A percentile compares a stretch with the other conserved stretches of the same genome.
Conservation (phyloP, 345 rosid genomes). For the Gossypium rotundifolium region DNA sequence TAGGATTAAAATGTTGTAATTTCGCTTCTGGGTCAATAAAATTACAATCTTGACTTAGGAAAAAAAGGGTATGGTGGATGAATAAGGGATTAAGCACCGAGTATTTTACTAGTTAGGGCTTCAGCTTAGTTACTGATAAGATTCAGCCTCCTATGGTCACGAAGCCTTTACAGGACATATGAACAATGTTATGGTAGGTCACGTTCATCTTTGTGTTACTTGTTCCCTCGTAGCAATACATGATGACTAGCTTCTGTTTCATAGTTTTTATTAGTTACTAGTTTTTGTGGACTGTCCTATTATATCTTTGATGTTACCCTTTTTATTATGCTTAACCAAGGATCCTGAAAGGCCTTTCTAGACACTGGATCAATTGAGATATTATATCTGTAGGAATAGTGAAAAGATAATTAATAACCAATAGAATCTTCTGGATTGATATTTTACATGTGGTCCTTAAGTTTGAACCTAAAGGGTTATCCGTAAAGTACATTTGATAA, state of each 20-base stretch:
- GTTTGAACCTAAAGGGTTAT: not conserved
- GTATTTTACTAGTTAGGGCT: not conserved
- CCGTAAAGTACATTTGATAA: not conserved
- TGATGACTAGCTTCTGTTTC: constrained; percentile 5
- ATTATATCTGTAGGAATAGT: constrained; percentile 1
- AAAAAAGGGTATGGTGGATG: not conserved
- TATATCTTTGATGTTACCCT: constrained; percentile 14
- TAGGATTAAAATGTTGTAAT: not conserved
- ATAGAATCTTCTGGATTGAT: constrained; percentile 6
- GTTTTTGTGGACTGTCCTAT: constrained; percentile 18
- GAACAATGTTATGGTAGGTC: constrained; percentile 15
- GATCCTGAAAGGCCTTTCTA: not conserved
- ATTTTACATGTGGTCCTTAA: not conserved
- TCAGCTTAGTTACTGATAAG: constrained; percentile 1
- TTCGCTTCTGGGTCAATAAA: not conserved
- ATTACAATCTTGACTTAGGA: not conserved
- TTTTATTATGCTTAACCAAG: not conserved
- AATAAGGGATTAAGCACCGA: not conserved
- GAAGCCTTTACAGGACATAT: not conserved
- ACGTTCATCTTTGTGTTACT: constrained; percentile 5
- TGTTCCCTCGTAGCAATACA: constrained; percentile 20
- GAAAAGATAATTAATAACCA: constrained; percentile 3
- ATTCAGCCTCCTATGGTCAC: not conserved
- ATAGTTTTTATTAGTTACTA: constrained; percentile 13
- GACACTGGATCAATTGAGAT: not conserved